Conservation (phyloP, 257 asterid genomes). For the Dorcoceras hygrometricum region DNA sequence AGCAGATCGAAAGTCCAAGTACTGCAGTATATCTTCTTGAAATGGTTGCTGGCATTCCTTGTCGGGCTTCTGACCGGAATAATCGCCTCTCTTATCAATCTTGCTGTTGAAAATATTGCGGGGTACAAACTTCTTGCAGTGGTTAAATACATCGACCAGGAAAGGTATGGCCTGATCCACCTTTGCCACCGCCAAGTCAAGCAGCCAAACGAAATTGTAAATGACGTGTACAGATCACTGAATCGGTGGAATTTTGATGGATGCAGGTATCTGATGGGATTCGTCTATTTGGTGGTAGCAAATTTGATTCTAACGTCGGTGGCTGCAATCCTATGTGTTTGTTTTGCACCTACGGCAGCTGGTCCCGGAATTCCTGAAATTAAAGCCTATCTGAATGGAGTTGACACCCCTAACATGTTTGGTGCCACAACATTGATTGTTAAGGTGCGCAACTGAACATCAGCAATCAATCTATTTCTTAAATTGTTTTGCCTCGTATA, state of each 20-base stretch:
- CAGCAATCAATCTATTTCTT: neutral
- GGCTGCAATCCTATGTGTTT: conserved; percentile 68
- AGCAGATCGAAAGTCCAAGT: conserved; percentile 70
- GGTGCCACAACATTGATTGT: conserved; percentile 80
- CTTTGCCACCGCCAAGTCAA: neutral
- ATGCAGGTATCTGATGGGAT: conserved; percentile 69
- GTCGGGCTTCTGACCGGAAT: conserved; percentile 85
- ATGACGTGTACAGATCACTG: neutral
- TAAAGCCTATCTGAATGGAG: conserved; percentile 89
- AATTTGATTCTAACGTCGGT: conserved; percentile 60
- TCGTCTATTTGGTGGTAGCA: conserved; percentile 44
- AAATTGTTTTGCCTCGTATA: neutral
- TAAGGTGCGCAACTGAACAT: conserved; percentile 45
- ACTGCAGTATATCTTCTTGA: conserved; percentile 63
- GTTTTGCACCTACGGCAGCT: conserved; percentile 90
- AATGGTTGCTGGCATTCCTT: conserved; percentile 81
- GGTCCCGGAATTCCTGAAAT: conserved; percentile 96
- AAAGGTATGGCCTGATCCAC: conserved; percentile 41
- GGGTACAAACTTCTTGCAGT: conserved; percentile 75
- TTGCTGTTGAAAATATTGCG: conserved; percentile 79
- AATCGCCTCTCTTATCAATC: conserved; percentile 75
- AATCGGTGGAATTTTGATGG: conserved; percentile 24
- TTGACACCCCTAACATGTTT: conserved; percentile 86
- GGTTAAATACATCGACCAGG: conserved; percentile 47
- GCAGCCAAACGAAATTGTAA: neutral